A percentile compares a stretch with the other conserved stretches of the same genome.
phyloP scores from a whole-genome alignment of 345 rosid genomes.

The Salix viminalis region DNA sequence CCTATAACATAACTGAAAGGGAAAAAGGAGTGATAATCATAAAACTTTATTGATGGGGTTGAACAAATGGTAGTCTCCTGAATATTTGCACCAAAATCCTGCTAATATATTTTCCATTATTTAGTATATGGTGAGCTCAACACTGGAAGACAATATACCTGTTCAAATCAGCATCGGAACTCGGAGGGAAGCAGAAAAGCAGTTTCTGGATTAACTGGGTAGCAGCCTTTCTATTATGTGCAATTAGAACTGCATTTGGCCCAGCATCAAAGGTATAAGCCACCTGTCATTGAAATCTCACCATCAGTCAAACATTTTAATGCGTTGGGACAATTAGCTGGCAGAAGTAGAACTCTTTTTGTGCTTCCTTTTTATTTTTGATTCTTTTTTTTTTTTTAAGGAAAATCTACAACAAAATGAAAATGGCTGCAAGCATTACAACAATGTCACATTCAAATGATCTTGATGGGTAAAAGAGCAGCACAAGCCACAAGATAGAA shows the following conservation, averaged over 20 bases:
- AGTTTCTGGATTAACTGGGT: constrained; percentile 66
- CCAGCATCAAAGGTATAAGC: constrained; percentile 97
- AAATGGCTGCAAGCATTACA: neutral
- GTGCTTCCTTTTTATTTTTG: neutral
- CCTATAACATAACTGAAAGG: constrained; percentile 68
- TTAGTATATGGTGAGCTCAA: neutral
- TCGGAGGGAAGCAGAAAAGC: constrained; percentile 84
- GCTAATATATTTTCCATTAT: neutral
- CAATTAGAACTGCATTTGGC: constrained; percentile 84
- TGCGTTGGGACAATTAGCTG: neutral
- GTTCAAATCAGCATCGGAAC: constrained; percentile 59
- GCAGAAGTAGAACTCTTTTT: neutral
- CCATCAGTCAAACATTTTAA: constrained; percentile 9
- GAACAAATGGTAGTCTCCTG: neutral
- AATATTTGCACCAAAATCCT: constrained; percentile 1
- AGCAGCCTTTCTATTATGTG: constrained; percentile 59
- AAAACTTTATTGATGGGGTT: neutral
- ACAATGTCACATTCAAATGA: neutral
- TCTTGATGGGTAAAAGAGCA: neutral
- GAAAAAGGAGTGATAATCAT: neutral
- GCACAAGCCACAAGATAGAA: neutral
- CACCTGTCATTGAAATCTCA: constrained; percentile 48
- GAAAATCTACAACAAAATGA: neutral
- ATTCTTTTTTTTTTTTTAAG: neutral
- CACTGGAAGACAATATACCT: constrained; percentile 37